Base-by-base conservation (phyloP, 306 rosid genomes). In the Trifolium dubium region DNA sequence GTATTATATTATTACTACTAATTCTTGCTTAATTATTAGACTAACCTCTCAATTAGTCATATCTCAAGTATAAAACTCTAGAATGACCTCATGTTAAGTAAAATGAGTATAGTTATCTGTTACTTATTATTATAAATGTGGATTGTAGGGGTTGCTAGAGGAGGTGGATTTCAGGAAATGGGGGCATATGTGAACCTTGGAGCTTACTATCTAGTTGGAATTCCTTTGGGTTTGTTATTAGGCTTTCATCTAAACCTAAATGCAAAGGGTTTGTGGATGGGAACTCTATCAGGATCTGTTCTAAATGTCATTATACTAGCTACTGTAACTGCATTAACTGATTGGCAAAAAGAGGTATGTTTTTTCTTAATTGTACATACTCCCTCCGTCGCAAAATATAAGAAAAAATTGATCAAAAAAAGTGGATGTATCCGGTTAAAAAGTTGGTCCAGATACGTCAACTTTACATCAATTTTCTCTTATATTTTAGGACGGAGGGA, bases 181-280 rank as follows among this genome's bases (percentile, higher is more conserved):
- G 87, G 88, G n/a, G 88, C 88, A 14, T 84, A 40, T 77, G 83
- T 78, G 15, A 84, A 84, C 73, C 83, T 84, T 12, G 88, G 85
- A 65, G 83, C 88, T 4, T 84, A 80, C 69, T 84, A 84, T 81
- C 53, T 81, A n/a, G 78, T 84, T n/a, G 88, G 88, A 53, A 29
- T 63, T 61, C 88, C 88, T 2, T 3, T 65, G 2, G 83, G 83
- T 64, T 69, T 56, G 53, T 69, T 77, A 0, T 61, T 83, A 63
- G 88, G 83, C 13, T 77, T 84, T 74, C 73, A 55, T 64, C 70
- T 74, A 0, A 67, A 84, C 13, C 39, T 75, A 17, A 74, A 34
- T 72, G 83, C 84, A 6, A 80, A 79, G 73, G 87, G 87, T 3
- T 79, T 83, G 1, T 83, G 87, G 87, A 77, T 83, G 73, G 88